phyloP scores from a whole-genome alignment of 371 early-diverging fungal genomes.

The Zychaea mexicana region DNA sequence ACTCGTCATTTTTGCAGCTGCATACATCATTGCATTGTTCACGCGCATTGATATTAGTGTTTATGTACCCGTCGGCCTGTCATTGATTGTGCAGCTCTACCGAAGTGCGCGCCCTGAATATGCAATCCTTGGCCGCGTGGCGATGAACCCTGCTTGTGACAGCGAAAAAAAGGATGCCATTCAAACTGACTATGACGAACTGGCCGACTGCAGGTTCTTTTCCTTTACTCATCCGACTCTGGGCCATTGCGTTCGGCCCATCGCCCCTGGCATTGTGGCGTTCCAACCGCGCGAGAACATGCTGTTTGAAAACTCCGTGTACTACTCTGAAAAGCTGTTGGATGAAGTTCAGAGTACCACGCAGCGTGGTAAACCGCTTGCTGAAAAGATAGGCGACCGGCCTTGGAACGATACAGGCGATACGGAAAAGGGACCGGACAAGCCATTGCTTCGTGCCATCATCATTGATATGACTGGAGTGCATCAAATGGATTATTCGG shows the following conservation, averaged over 20 bases:
- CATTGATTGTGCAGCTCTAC: constrained; percentile 66
- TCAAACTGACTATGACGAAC: background rate
- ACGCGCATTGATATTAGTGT: constrained; percentile 70
- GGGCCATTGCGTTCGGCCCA: constrained; percentile 32
- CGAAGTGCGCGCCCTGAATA: constrained; percentile 66
- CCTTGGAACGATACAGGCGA: constrained; percentile 49
- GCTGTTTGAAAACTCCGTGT: constrained; percentile 73
- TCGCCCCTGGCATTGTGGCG: constrained; percentile 61
- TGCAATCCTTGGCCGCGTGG: constrained; percentile 33
- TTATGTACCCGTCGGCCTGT: constrained; percentile 64
- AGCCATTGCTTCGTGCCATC: constrained; percentile 65
- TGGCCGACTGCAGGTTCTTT: constrained; percentile 6
- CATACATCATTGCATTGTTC: constrained; percentile 62
- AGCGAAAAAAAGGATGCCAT: background rate
- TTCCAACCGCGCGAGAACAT: constrained; percentile 70
- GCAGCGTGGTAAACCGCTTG: constrained; percentile 29
- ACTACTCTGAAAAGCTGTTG: constrained; percentile 45
- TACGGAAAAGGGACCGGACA: constrained; percentile 35
- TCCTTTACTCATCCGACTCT: constrained; percentile 33
- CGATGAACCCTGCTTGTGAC: constrained; percentile 15
- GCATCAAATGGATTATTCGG: constrained; percentile 79
- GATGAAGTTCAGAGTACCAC: constrained; percentile 38
- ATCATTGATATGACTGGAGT: constrained; percentile 82
- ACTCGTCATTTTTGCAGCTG: constrained; percentile 35
- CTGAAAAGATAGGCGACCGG: constrained; percentile 42